Base-by-base conservation (phyloP, 768 basidiomycete species). In the Boletus rubropictus region DNA sequence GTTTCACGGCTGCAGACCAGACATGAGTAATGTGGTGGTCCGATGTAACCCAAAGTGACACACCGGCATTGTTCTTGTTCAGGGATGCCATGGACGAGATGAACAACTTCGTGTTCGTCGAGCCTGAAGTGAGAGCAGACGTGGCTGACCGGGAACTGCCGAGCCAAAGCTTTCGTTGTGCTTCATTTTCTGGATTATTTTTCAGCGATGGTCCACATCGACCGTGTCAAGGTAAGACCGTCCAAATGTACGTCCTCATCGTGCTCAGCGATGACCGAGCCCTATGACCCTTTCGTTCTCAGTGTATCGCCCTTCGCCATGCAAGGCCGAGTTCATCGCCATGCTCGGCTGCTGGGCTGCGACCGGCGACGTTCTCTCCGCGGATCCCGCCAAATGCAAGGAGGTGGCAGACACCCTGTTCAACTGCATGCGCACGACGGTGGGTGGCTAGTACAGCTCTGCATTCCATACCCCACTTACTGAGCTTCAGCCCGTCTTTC, bases 331-430 rank as follows among this genome's bases (percentile, higher is more conserved):
- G 64, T 75, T 93, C 46, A 75, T 82, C 15, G 69, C 77, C 37
- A 86, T 94, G 86, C 79, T 94, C 28, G 80, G 82, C 29, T 94
- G 90, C 65, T 92, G 88, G 89, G 86, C 90, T 22, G 84, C 85
- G 14, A 76, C 76, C 7, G 66, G 70, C 12, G 89, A 93, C 63
- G 51, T 83, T 29, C 71, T 73, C 42, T 79, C 80, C 11, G 68
- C 70, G 5, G 64, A 65, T 44, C 43, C 62, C 11, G 66, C 63
- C 1, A 62, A 68, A 12, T 94, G 90, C 62, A 71, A 75, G 55
- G 73, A 75, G 17, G 66, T 76, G 12, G 81, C 89, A 1, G 66
- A 82, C 53, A 64, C 69, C 33, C 67, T 93, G 41, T 86, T 82
- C 59, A 73, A 80, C 29, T 94, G 90, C 71, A 93, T 94, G 91